Percentiles rank a stretch among this genome's conserved stretches.
Evolutionary conservation across 768 basidiomycete species (phyloP).

Genomic region (Collybiopsis confluens): DNA sequence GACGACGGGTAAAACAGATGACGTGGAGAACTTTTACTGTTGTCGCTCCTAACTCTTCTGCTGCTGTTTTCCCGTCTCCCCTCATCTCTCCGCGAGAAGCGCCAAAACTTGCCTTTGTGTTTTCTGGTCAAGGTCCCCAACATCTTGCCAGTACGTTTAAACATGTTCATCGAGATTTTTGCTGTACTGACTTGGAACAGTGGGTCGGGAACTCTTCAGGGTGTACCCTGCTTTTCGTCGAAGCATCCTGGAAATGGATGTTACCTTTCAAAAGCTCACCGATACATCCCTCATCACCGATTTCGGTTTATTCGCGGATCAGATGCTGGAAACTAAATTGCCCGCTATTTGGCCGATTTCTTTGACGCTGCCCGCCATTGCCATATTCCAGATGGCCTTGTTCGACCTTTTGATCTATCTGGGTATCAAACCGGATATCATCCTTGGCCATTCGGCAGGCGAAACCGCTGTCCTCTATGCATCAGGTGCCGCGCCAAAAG

Average conservation of each 20-base stretch:
- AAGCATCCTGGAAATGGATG: constrained; percentile 34
- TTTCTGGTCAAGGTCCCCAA: constrained; percentile 33
- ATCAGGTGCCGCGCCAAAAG: constrained; percentile 26
- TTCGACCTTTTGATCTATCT: constrained; percentile 34
- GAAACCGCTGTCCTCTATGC: constrained; percentile 34
- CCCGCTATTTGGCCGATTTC: constrained; percentile 29
- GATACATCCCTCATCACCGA: constrained; percentile 31
- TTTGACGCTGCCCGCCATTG: constrained; percentile 35
- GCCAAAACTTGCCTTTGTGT: no score
- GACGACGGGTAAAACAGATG: no score
- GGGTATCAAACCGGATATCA: constrained; percentile 31
- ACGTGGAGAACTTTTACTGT: no score
- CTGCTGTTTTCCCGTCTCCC: no score
- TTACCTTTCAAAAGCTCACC: constrained; percentile 21
- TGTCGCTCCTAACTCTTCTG: no score
- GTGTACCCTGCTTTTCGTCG: constrained; percentile 31
- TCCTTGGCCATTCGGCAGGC: constrained; percentile 47
- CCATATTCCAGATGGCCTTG: constrained; percentile 43
- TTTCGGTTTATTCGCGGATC: constrained; percentile 31
- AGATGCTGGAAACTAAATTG: constrained; percentile 8
- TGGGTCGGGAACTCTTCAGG: constrained; percentile 33
- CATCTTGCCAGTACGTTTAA: constrained; percentile 30
- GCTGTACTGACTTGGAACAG: constrained; percentile 12
- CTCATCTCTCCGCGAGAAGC: no score
- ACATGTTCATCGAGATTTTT: neutral